Conservation (phyloP, 2,329 filamentous ascomycete species). For the Claviceps paspali region DNA sequence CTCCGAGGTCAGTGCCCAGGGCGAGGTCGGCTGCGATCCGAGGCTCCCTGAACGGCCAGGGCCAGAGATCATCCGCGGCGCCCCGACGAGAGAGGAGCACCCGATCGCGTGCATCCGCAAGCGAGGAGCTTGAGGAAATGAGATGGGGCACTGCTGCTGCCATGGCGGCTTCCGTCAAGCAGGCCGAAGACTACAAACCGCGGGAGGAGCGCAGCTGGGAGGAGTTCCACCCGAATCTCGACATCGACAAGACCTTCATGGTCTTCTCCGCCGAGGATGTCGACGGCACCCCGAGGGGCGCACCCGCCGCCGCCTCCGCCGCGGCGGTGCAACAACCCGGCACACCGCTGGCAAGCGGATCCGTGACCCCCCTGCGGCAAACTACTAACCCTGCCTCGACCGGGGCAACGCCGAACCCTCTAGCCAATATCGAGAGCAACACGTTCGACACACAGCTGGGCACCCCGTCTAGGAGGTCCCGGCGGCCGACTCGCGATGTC, state of each 20-base stretch:
- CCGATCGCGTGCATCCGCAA: constrained; percentile 36
- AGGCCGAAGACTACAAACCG: constrained; percentile 93
- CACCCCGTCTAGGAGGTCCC: constrained; percentile 20
- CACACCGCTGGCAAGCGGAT: constrained; percentile 21
- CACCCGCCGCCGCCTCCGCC: constrained; percentile 23
- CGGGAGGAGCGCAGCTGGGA: constrained; percentile 95
- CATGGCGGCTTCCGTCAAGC: constrained; percentile 72
- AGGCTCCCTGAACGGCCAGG: constrained; percentile 25
- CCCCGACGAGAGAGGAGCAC: constrained; percentile 43
- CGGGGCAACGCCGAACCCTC: constrained; percentile 27
- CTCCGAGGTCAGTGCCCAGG: constrained; percentile 23
- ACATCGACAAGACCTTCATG: constrained; percentile 68
- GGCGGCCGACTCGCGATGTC: constrained; percentile 34
- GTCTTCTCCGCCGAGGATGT: constrained; percentile 74
- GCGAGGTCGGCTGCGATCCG: constrained; percentile 27
- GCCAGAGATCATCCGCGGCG: constrained; percentile 25
- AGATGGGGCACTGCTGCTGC: constrained; percentile 79
- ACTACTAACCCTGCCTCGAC: constrained; percentile 25
- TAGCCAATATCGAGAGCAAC: constrained; percentile 17
- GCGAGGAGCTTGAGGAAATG: constrained; percentile 42
- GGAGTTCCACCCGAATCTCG: constrained; percentile 90
- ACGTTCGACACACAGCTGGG: constrained; percentile 15
- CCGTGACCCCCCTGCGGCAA: constrained; percentile 31
- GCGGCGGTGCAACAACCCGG: constrained; percentile 17
- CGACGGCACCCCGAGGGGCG: constrained; percentile 46